Evolutionary conservation across 176 grass and related monocot species (phyloP).

Genomic region (Ensete ventricosum): DNA sequence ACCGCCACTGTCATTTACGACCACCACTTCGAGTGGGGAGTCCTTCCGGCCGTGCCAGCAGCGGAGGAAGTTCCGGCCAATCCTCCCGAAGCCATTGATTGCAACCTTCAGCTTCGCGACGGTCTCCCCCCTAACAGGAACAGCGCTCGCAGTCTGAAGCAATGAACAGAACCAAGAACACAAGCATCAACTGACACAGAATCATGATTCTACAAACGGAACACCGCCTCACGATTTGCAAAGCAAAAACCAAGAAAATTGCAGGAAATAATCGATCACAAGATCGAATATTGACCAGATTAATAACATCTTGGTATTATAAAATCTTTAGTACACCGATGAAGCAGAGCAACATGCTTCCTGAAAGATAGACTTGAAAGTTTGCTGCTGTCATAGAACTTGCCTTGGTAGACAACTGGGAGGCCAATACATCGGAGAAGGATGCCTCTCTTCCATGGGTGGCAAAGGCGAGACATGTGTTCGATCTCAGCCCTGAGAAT

Average conservation of each 20-base stretch:
- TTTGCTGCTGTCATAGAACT: neutral
- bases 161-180: neutral
- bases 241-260: too few relatives aligned
- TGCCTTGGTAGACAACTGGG: constrained; percentile 58
- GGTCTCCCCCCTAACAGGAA: constrained; percentile 46
- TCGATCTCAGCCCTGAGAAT: constrained; percentile 59
- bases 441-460: constrained; percentile 39
- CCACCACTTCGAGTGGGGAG: constrained; percentile 82
- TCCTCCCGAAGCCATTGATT: constrained; percentile 96
- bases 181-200: too few relatives aligned
- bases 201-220: too few relatives aligned
- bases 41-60: constrained; percentile 91
- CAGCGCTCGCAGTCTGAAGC: constrained; percentile 47
- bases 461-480: constrained; percentile 33
- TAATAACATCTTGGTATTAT: too few relatives aligned
- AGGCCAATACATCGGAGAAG: constrained; percentile 50
- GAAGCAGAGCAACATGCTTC: too few relatives aligned
- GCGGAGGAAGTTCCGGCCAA: constrained; percentile 92
- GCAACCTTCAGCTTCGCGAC: constrained; percentile 97
- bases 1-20: constrained; percentile 89
- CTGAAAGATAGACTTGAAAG: too few relatives aligned
- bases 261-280: too few relatives aligned
- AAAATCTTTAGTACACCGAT: too few relatives aligned
- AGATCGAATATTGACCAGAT: too few relatives aligned
- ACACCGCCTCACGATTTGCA: too few relatives aligned